Evolutionary conservation across 805 yeast species (phyloP).

Genomic region (Metschnikowia arizonensis): DNA sequence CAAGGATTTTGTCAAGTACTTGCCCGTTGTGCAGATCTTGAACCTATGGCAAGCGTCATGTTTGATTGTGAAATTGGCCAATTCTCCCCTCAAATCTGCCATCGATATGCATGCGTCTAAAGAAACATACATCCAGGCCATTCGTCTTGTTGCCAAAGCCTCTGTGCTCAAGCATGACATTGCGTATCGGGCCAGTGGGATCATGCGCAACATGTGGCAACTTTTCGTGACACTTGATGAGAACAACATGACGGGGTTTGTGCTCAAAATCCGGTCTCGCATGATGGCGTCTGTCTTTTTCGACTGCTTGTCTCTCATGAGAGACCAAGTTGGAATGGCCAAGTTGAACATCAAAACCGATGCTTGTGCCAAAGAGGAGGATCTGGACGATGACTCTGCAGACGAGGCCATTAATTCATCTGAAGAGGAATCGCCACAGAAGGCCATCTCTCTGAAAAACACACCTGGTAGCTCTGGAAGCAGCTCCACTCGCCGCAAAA

Average conservation of each 20-base stretch:
- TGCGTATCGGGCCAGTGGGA: constrained; percentile 88
- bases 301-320: constrained; percentile 78
- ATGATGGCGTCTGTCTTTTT: constrained; percentile 92
- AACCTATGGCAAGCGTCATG: constrained; percentile 92
- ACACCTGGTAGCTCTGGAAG: constrained; percentile 39
- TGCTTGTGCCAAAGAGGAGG: constrained; percentile 16
- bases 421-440: constrained; percentile 22
- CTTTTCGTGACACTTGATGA: constrained; percentile 66
- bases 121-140: constrained; percentile 62
- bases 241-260: constrained; percentile 36
- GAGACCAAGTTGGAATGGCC: constrained; percentile 87
- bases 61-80: constrained; percentile 71
- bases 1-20: constrained; percentile 61
- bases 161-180: constrained; percentile 88
- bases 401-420: constrained; percentile 21
- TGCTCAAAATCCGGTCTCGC: constrained; percentile 68
- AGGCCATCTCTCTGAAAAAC: constrained; percentile 18
- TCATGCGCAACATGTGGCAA: constrained; percentile 93
- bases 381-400: constrained; percentile 20
- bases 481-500: constrained; percentile 32
- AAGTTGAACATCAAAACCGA: constrained; percentile 43
- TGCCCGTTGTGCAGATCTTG: constrained; percentile 79
- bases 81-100: constrained; percentile 64
- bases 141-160: constrained; percentile 66
- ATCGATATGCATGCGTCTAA: constrained; percentile 72